Evolutionary conservation across 1,284 basidiomycete genomes (phyloP).

Genomic region (Ceratobasidium sp.): DNA sequence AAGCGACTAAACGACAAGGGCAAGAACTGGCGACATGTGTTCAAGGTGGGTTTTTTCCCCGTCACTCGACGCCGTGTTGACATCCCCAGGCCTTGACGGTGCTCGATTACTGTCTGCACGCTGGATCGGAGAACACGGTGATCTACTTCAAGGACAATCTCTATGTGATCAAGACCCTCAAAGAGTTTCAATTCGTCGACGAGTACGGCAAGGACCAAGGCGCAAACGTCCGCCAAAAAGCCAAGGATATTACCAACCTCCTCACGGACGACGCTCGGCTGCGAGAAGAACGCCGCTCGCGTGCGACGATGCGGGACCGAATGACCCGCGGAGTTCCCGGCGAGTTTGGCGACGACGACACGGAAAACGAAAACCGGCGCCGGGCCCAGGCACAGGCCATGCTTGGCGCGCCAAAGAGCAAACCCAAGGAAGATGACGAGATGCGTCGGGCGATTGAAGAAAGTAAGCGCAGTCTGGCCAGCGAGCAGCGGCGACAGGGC

Average conservation of each 20-base stretch:
- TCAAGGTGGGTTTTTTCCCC: conserved; percentile 69
- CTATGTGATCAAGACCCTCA: conserved; percentile 98
- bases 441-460: conserved; percentile 83
- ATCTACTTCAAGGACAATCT: conserved; percentile 98
- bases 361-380: conserved; percentile 61
- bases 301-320: conserved; percentile 93
- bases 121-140: conserved; percentile 97
- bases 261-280: conserved; percentile 89
- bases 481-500: conserved; percentile 67
- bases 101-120: conserved; percentile 95
- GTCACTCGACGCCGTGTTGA: conserved; percentile 40
- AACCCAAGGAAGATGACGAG: conserved; percentile 75
- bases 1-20: conserved; percentile 99
- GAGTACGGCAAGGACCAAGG: conserved; percentile 97
- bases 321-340: conserved; percentile 73
- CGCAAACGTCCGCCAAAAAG: conserved; percentile 98
- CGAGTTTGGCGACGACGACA: conserved; percentile 50
- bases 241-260: conserved; percentile 97
- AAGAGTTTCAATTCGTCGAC: conserved; percentile 98
- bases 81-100: conserved; percentile 83
- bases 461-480: conserved; percentile 78
- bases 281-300: conserved; percentile 81
- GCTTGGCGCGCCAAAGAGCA: conserved; percentile 41
- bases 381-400: conserved; percentile 54
- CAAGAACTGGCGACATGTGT: conserved; percentile 99